These are phyloP conservation scores for Penicillium salamii DNA, from an alignment of 495 filamentous ascomycete genomes.

Conservation along the genomic window DNA sequence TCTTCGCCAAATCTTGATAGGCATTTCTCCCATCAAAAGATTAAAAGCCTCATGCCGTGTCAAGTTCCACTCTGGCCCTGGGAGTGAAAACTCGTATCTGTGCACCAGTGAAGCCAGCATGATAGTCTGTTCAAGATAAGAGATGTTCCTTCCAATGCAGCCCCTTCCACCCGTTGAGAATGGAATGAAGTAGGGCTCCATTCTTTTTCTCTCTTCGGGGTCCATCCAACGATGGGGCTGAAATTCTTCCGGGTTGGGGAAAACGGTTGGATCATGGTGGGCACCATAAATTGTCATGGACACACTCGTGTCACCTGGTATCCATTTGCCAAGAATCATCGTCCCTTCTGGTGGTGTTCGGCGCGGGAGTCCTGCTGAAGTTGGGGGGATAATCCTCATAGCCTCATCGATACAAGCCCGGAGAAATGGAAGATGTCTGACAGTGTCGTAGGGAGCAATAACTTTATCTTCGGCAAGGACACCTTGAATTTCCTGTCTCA, in stretches of 20 bases:
- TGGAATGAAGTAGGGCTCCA: conserved; percentile 31
- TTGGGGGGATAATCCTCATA: conserved; percentile 37
- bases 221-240: conserved; percentile 27
- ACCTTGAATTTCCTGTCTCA: conserved; percentile 52
- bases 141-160: conserved; percentile 44
- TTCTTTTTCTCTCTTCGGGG: conserved; percentile 19
- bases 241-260: conserved; percentile 22
- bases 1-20: conserved; percentile 12
- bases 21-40: conserved; percentile 13
- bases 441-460: conserved; percentile 35
- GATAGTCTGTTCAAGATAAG: conserved; percentile 33
- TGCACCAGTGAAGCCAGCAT: conserved; percentile 25
- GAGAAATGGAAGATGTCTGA: conserved; percentile 32
- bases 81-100: conserved; percentile 31
- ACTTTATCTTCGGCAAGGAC: conserved; percentile 29
- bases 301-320: conserved; percentile 27
- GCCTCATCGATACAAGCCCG: conserved; percentile 44
- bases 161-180: conserved; percentile 38
- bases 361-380: conserved; percentile 27
- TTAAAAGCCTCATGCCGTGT: conserved; percentile 12
- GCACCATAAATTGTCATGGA: conserved; percentile 21
- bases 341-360: conserved; percentile 29
- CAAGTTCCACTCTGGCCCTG: conserved; percentile 11
- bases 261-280: conserved; percentile 21
- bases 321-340: conserved; percentile 27